Base-by-base conservation (phyloP, 2,329 filamentous ascomycete species). In the Geoglossum cookeanum region DNA sequence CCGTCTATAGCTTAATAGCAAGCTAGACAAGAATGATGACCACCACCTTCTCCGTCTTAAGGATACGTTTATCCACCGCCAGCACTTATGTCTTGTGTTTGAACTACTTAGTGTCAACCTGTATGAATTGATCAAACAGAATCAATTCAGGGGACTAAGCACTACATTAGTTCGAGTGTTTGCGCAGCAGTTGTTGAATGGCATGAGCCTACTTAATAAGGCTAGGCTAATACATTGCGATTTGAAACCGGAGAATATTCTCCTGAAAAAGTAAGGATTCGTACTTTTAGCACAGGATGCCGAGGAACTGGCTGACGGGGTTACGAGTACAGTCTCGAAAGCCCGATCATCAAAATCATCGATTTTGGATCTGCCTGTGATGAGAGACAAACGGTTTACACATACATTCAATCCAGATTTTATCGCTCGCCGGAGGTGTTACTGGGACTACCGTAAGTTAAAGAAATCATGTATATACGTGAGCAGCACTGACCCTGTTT, bases 311-410 rank as follows among this genome's bases (percentile, higher is more conserved):
- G 32, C 39, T 47, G 22, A 49, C 45, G 22, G 9, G 8, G 30
- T 9, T 47, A 45, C 17, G 42, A n/a, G 54, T 27, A 17, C 61
- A 83, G 80, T 68, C 81, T 98, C 47, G 92, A 98, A 69, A 97
- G 91, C 65, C 92, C 92, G 2, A 97, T 98, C 63, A 98, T 98
- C 78, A 98, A 98, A 71, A 96, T 98, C 66, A 98, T 98, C 68
- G 92, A 98, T 76, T 98, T 98, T 67, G 92, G 92, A 48, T 98
- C 92, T 42, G 92, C 92, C 13, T 98, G 92, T 69, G 92, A 98
- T 69, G 92, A 98, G 72, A 83, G 92, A 55, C 92, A 98, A 69
- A 98, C 92, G 0, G 92, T 98, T 32, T 98, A 98, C 70, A 98
- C 92, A 4, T 98, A 98, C 69, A 98, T 98, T 60, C 92, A 98